These are phyloP conservation scores for Lactarius indigo DNA, from an alignment of 768 basidiomycete genomes.

Conservation along the genomic window DNA sequence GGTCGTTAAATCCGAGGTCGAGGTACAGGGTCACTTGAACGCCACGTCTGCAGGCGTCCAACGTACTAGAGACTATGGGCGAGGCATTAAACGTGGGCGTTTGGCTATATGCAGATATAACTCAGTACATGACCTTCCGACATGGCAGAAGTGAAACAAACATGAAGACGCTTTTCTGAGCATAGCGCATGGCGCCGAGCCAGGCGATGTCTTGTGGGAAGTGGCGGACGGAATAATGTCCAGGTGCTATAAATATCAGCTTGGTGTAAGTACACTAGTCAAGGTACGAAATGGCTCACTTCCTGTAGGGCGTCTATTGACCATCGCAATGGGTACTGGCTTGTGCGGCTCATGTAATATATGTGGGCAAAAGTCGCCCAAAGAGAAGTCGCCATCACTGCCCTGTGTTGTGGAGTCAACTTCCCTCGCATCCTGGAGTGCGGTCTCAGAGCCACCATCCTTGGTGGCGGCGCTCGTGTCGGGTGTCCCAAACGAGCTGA, in stretches of 20 bases:
- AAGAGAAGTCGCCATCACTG: constrained; percentile 25
- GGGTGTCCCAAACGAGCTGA: not conserved
- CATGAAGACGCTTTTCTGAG: constrained; percentile 63
- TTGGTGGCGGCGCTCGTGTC: not conserved
- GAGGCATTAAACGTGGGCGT: constrained; percentile 68
- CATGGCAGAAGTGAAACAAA: constrained; percentile 28
- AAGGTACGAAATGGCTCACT: constrained; percentile 31
- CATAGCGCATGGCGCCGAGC: constrained; percentile 60
- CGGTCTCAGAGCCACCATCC: not conserved
- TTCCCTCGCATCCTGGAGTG: not conserved
- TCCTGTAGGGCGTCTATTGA: constrained; percentile 60
- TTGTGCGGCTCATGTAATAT: constrained; percentile 54
- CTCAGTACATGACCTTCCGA: not conserved
- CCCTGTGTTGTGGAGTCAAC: constrained; percentile 1
- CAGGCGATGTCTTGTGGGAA: constrained; percentile 65
- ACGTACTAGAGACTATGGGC: constrained; percentile 54
- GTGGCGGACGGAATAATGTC: constrained; percentile 43
- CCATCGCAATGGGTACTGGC: constrained; percentile 61
- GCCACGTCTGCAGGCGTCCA: constrained; percentile 59
- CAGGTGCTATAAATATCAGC: constrained; percentile 33
- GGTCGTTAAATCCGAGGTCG: constrained; percentile 55
- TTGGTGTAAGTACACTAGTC: not conserved
- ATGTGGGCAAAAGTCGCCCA: constrained; percentile 59
- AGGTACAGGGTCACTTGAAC: constrained; percentile 59
- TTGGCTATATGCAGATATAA: constrained; percentile 39